phyloP scores from a whole-genome alignment of 2,329 filamentous ascomycete species.

The Dothistroma pini region DNA sequence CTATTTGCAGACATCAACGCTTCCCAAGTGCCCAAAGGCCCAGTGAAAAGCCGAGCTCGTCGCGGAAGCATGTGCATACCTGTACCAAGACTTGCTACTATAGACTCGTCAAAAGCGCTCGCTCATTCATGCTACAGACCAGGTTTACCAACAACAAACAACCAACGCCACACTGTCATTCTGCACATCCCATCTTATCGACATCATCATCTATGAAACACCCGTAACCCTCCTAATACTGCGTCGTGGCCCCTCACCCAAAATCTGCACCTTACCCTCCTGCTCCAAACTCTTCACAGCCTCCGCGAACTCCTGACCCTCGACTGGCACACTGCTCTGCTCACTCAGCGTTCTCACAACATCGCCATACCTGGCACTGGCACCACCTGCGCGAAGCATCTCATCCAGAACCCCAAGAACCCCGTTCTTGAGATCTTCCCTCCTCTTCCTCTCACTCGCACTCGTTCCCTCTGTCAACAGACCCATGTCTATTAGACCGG shows the following conservation, averaged over 20 bases:
- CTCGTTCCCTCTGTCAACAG: constrained; percentile 92
- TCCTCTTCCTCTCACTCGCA: constrained; percentile 76
- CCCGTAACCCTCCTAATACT: constrained; percentile 72
- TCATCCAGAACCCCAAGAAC: constrained; percentile 75
- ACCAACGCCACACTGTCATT: not conserved
- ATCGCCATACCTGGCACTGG: constrained; percentile 72
- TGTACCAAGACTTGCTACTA: not conserved
- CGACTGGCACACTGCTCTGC: constrained; percentile 64
- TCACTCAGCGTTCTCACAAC: constrained; percentile 70
- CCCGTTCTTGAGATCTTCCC: constrained; percentile 78
- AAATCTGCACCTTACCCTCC: constrained; percentile 76
- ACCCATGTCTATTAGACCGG: constrained; percentile 94
- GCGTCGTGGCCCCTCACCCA: constrained; percentile 79
- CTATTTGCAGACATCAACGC: too few relatives aligned
- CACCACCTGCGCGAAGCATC: constrained; percentile 60
- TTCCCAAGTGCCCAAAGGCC: not conserved
- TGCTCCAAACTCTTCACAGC: constrained; percentile 75
- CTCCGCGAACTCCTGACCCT: constrained; percentile 77
- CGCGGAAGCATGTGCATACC: not conserved
- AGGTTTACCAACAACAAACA: not conserved
- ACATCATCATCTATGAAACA: constrained; percentile 32
- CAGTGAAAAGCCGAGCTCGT: not conserved
- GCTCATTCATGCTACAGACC: not conserved
- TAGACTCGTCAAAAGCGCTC: not conserved
- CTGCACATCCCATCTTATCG: not conserved